These are phyloP conservation scores for Stagonosporopsis chrysanthemi DNA, from an alignment of 2,329 filamentous ascomycete genomes.

Conservation along the genomic window DNA sequence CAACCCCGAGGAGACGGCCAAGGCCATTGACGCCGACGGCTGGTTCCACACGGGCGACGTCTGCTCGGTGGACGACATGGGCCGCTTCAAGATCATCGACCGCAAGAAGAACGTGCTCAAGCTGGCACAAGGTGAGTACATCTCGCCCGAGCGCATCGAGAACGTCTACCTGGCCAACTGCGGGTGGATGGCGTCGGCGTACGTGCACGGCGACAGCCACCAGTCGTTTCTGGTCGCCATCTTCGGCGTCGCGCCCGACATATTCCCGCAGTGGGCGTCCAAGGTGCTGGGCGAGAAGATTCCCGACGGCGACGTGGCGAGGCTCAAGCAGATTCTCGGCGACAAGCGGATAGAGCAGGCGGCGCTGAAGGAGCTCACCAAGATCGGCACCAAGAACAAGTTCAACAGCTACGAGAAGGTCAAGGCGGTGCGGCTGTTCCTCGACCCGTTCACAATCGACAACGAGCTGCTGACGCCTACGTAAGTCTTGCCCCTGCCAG, in stretches of 20 bases:
- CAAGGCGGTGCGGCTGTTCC: constrained; percentile 72
- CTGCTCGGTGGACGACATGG: constrained; percentile 80
- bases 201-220: constrained; percentile 87
- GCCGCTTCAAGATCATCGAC: constrained; percentile 92
- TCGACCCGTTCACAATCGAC: constrained; percentile 92
- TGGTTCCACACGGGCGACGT: constrained; percentile 99
- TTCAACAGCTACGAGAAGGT: constrained; percentile 93
- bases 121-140: constrained; percentile 96
- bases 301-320: constrained; percentile 68
- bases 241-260: constrained; percentile 85
- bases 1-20: constrained; percentile 85
- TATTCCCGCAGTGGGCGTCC: constrained; percentile 81
- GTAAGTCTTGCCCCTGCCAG: constrained; percentile 62
- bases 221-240: constrained; percentile 84
- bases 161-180: constrained; percentile 88
- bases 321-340: constrained; percentile 70
- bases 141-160: constrained; percentile 96
- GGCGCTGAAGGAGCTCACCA: constrained; percentile 79
- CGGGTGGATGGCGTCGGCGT: constrained; percentile 78
- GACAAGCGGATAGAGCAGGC: constrained; percentile 77
- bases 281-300: constrained; percentile 76
- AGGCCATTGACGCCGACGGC: constrained; percentile 82
- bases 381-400: constrained; percentile 80
- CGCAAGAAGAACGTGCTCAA: constrained; percentile 99
- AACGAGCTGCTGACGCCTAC: constrained; percentile 90